Percentiles rank a stretch among this genome's conserved stretches.
Conservation (phyloP, 208 protist species). For the Leishmania arabica region DNA sequence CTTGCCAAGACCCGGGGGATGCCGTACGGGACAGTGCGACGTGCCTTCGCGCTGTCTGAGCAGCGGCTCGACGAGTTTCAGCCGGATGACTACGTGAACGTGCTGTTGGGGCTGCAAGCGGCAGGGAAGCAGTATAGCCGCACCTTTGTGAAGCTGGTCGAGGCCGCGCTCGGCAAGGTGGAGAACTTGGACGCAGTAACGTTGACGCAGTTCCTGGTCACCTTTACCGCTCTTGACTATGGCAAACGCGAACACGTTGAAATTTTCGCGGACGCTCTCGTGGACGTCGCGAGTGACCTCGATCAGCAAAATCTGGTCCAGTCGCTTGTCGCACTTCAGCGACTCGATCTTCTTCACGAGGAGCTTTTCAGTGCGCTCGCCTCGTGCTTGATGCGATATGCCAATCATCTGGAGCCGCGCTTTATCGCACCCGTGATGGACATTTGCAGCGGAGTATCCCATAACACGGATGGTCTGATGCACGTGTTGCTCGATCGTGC, state of each 20-base stretch:
- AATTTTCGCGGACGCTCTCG: constrained; percentile 85
- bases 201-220: constrained; percentile 68
- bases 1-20: constrained; percentile 62
- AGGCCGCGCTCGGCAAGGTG: constrained; percentile 70
- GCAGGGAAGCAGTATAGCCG: constrained; percentile 58
- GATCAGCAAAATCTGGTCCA: constrained; percentile 70
- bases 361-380: constrained; percentile 62
- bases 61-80: constrained; percentile 61
- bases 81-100: constrained; percentile 78
- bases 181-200: constrained; percentile 80
- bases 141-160: constrained; percentile 64
- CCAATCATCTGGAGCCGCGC: constrained; percentile 41
- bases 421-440: constrained; percentile 81
- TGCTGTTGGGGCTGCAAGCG: constrained; percentile 35
- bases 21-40: constrained; percentile 50
- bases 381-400: constrained; percentile 45
- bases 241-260: constrained; percentile 75
- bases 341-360: constrained; percentile 72
- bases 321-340: constrained; percentile 70
- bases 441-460: constrained; percentile 70
- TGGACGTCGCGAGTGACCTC: constrained; percentile 73
- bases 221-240: constrained; percentile 72
- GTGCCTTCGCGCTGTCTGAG: constrained; percentile 49
- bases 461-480: constrained; percentile 73
- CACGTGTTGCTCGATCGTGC: constrained; percentile 57